Percentiles rank a stretch among this genome's conserved stretches.
Conservation (phyloP, 2,329 filamentous ascomycete species). For the Arthrobotrys pseudoclavata region DNA sequence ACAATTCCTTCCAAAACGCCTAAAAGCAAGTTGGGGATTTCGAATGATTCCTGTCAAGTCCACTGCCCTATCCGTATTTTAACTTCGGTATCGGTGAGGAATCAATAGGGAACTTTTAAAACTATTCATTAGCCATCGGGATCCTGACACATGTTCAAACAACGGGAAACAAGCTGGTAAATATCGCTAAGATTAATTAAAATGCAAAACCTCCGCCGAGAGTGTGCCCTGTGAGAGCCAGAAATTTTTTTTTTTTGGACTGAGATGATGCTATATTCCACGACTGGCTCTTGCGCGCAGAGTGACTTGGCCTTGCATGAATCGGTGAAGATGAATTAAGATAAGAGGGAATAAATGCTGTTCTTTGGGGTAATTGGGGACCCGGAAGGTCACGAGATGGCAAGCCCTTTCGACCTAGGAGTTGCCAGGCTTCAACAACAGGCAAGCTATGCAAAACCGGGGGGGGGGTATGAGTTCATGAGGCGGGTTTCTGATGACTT, state of each 20-base stretch:
- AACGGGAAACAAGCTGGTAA: constrained; percentile 20
- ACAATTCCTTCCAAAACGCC: constrained; percentile 3
- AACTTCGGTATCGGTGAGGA: constrained; percentile 12
- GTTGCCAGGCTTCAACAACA: background rate
- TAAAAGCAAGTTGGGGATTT: background rate
- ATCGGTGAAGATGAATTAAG: constrained; percentile 10
- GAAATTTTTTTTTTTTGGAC: too few species aligned
- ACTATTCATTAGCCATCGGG: constrained; percentile 38
- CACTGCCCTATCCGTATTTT: background rate
- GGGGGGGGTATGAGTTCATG: constrained; percentile 3
- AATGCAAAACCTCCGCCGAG: constrained; percentile 9
- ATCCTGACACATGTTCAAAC: constrained; percentile 46
- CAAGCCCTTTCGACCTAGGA: constrained; percentile 11
- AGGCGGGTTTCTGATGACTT: constrained; percentile 35
- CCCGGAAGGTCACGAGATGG: constrained; percentile 49
- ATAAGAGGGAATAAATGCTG: constrained; percentile 36
- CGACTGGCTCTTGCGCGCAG: constrained; percentile 42
- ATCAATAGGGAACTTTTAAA: constrained; percentile 23
- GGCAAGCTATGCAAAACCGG: constrained; percentile 13
- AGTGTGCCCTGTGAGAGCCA: background rate
- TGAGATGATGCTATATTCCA: constrained; percentile 15
- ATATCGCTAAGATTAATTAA: constrained; percentile 25
- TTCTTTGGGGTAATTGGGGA: constrained; percentile 12
- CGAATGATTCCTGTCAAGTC: constrained; percentile 6
- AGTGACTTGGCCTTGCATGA: constrained; percentile 60